Evolutionary conservation across 1,139 yeast species (phyloP), one percentile per base, ranked within the genome.

Genomic region (Diutina neorugosa): DNA sequence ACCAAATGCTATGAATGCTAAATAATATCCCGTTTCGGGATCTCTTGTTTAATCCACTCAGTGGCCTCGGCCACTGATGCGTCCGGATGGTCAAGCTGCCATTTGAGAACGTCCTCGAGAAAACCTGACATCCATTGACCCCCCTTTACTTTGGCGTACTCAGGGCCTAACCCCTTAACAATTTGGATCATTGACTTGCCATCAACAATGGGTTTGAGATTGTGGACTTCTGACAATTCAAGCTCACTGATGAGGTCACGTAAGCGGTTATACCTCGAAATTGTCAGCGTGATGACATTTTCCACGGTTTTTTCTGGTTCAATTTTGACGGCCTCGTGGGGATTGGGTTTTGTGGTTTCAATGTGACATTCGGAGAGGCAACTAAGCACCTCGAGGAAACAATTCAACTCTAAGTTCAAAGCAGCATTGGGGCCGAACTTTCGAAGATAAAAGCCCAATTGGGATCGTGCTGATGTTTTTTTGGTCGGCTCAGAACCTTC

Each of bases 81-180:
- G 0, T 61, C 62, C 0, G 95, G 95, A 59, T 87, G 66, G 57
- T 85, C 90, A 55, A 89, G 70, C 66, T 90, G 96, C 87, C 91
- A 85, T 14, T 73, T 67, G 49, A 88, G 65, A 8, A 87, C 74
- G 49, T 74, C 67, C 14, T 78, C 80, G 55, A 80, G 76, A 11
- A 82, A 68, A 31, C 68, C 67, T 8, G 80, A 73, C 75, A 89
- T 73, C 96, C 96, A 89, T 4, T 91, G 90, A 0, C 98, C 98
- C 0, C 93, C 89, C 62, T 84, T 85, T 54, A 46, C 21, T 20
- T 46, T 46, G 4, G 16, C 14, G 21, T 46, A 46, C 23, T 25
- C 25, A 9, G 27, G 21, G n/a, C 19, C 21, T 8, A 27, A 16
- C 9, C 70, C 71, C 16, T 73, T 68, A 21, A 85, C 67, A 16